Base-by-base conservation (phyloP, 768 basidiomycete genomes). In the Panus rudis region DNA sequence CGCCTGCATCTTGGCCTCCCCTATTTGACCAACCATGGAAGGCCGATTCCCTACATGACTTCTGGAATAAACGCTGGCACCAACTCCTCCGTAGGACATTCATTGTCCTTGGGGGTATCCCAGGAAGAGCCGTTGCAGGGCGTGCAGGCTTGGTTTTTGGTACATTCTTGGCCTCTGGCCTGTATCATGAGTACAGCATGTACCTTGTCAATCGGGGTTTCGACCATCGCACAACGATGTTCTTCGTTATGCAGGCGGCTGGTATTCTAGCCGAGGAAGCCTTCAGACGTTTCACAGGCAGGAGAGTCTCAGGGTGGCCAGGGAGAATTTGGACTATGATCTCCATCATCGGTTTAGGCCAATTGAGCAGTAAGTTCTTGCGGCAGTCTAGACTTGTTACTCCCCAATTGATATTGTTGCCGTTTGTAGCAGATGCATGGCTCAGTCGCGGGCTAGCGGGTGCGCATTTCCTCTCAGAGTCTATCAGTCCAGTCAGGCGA, bases 181-280 rank as follows among this genome's bases (percentile, higher is more conserved):
- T 76, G 6, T 53, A 84, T 4, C 84, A 88, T 43, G 69, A 76
- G 48, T 26, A 73, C 13, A 79, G 75, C 11, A 45, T 76, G 40
- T 81, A 72, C 67, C 76, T 76, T 4, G 72, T 82, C 73, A 73
- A 70, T 1, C 64, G 65, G 4, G 79, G 77, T 14, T 60, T 64
- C 1, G 73, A 82, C 30, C 11, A 44, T 6, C 41, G 43, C 6
- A 61, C 77, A 5, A 58, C 62, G 1, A 73, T 71, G 2, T 81
- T 75, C 55, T 85, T 83, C 54, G 30, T 82, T 35, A 57, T 77
- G 54, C 77, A 73, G 48, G 80, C 72, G 10, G 51, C 78, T 1
- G 78, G 78, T 2, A 50, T 76, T 6, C 39, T 73, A 2, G 33
- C 78, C 24, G 82, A 85, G 57, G 51, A 59, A 17, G 41, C 56